Percentiles rank a stretch among this genome's conserved stretches.
Conservation (phyloP, 2,329 filamentous ascomycete genomes). For the Trichoderma oligosporum region DNA sequence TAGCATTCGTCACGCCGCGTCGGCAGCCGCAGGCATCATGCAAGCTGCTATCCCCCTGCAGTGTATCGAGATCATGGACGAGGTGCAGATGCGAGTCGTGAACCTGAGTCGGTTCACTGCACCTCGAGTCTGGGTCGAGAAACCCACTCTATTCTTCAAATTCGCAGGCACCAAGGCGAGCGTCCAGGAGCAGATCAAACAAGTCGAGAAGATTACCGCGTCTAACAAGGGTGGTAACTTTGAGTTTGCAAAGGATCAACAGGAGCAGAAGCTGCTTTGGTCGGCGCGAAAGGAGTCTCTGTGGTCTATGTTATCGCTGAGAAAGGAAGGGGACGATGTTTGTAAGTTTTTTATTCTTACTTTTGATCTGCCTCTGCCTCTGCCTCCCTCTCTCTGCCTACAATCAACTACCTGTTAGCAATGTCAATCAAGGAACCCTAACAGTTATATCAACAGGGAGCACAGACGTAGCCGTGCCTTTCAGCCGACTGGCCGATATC, state of each 20-base stretch:
- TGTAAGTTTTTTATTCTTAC: constrained; percentile 48
- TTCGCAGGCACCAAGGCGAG: constrained; percentile 74
- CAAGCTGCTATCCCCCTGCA: constrained; percentile 69
- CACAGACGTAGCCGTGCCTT: constrained; percentile 79
- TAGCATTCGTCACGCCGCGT: constrained; percentile 69
- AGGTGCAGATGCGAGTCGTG: constrained; percentile 80
- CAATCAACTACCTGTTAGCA: not conserved
- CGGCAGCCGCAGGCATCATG: constrained; percentile 72
- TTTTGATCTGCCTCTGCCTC: not conserved
- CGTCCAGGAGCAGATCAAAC: constrained; percentile 71
- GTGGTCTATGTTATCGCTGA: constrained; percentile 76
- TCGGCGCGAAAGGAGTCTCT: constrained; percentile 76
- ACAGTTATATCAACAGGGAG: constrained; percentile 49
- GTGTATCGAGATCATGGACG: constrained; percentile 83
- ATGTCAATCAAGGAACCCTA: not conserved
- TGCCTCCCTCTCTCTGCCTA: not conserved
- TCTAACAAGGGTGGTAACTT: constrained; percentile 62
- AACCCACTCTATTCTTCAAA: constrained; percentile 79
- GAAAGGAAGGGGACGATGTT: constrained; percentile 63
- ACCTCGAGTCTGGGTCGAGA: constrained; percentile 67
- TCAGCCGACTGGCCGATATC: constrained; percentile 69
- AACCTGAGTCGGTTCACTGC: constrained; percentile 69
- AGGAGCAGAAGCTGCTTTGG: constrained; percentile 74
- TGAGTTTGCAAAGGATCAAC: constrained; percentile 69
- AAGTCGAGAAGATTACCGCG: constrained; percentile 65